A percentile compares a stretch with the other conserved stretches of the same genome.
These are phyloP conservation scores for Aaosphaeria pasadenensis DNA, from an alignment of 2,329 filamentous ascomycete genomes.

Conservation along the genomic window DNA sequence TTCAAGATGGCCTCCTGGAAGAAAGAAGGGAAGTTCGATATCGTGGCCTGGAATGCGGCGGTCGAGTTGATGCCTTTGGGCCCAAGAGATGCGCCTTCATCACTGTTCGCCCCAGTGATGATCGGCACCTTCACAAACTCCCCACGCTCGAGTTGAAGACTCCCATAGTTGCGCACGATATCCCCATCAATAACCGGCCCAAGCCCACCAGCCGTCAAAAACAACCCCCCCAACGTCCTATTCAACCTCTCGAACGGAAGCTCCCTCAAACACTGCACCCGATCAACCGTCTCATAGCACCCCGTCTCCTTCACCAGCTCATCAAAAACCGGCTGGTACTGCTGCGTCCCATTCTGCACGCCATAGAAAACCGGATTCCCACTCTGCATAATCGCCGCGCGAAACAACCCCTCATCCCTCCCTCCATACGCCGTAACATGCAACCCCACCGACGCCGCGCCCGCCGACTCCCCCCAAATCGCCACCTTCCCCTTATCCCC, in stretches of 20 bases:
- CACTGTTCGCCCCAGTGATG: constrained; percentile 61
- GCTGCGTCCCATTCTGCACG: constrained; percentile 39
- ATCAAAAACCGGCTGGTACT: not conserved
- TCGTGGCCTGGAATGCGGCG: constrained; percentile 46
- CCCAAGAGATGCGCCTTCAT: constrained; percentile 62
- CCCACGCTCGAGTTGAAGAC: constrained; percentile 54
- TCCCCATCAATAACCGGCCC: constrained; percentile 53
- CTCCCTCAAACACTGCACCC: constrained; percentile 52
- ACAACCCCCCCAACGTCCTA: constrained; percentile 11
- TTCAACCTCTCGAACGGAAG: constrained; percentile 60
- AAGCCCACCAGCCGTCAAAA: constrained; percentile 45
- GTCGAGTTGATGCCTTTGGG: constrained; percentile 54
- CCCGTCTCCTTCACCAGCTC: constrained; percentile 8
- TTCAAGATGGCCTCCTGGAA: not conserved
- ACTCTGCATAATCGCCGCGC: constrained; percentile 46
- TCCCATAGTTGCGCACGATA: constrained; percentile 52
- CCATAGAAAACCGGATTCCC: constrained; percentile 37
- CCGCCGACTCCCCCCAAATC: constrained; percentile 46
- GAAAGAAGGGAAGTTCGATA: constrained; percentile 3
- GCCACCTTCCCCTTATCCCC: constrained; percentile 43
- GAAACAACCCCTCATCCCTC: constrained; percentile 48
- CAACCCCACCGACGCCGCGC: constrained; percentile 44
- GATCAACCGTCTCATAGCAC: constrained; percentile 15
- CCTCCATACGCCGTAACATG: constrained; percentile 47
- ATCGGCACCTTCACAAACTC: constrained; percentile 64